Conservation (phyloP, 148 eudicot species). For the Spergularia marina region DNA sequence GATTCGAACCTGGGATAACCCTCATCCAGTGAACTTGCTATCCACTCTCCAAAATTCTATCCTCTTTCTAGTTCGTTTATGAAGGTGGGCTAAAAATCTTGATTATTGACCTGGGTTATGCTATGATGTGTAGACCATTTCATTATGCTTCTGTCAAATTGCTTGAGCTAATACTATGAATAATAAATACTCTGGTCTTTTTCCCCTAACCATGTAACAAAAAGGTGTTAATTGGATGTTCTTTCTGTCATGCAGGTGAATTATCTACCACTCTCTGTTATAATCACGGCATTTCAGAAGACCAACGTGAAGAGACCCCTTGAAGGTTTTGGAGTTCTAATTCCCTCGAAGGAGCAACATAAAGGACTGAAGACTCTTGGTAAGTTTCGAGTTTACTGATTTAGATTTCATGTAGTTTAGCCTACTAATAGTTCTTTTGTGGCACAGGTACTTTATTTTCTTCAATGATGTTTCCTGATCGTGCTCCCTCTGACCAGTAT, state of each 20-base stretch:
- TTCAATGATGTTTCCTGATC: slow-evolving; percentile 97
- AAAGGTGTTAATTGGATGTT: neutral
- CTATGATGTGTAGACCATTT: neutral
- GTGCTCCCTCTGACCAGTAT: slow-evolving; percentile 73
- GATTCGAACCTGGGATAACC: no score
- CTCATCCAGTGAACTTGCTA: no score
- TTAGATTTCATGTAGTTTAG: slow-evolving; percentile 3
- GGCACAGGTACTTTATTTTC: slow-evolving; percentile 89
- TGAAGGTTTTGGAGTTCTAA: slow-evolving; percentile 94
- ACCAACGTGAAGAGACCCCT: slow-evolving; percentile 75
- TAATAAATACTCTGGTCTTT: neutral
- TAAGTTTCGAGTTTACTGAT: slow-evolving; percentile 31
- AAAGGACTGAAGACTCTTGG: slow-evolving; percentile 88
- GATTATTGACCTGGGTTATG: neutral
- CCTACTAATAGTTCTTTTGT: slow-evolving; percentile 15
- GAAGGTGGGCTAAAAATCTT: neutral
- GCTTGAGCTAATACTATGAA: neutral
- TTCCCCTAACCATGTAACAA: neutral
- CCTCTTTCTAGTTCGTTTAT: no score
- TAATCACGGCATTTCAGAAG: slow-evolving; percentile 82
- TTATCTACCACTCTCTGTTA: slow-evolving; percentile 77
- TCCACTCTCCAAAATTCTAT: no score
- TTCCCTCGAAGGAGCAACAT: slow-evolving; percentile 84
- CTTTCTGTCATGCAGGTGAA: slow-evolving; percentile 53
- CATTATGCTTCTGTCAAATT: neutral